Base-by-base conservation (phyloP, 2,329 filamentous ascomycete species). In the Pyrenophora seminiperda region DNA sequence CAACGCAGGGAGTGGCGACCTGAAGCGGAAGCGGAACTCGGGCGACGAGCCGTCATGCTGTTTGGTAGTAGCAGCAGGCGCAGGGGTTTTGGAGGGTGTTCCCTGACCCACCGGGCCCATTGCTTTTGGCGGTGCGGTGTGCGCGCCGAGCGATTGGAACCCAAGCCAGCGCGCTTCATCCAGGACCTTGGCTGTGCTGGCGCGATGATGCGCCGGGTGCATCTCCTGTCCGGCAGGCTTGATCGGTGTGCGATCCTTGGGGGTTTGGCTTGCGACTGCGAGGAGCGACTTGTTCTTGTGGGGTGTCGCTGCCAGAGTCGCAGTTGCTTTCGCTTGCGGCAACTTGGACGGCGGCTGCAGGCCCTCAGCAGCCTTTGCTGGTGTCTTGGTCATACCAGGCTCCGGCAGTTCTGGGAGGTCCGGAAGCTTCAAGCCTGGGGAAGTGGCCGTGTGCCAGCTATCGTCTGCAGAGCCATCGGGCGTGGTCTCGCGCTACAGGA, bases 161-260 rank as follows among this genome's bases (percentile, higher is more conserved):
- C 92, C 92, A 17, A 96, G 81, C 65, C 88, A 84, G 34, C 94
- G 79, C 5, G 88, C 91, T 9, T 91, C 91, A 19, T 94, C 91
- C 2, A 88, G 83, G 36, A 89, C 79, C 45, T 88, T 89, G 54
- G 85, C 88, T 17, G 89, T 92, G 58, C 81, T 87, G 45, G 83
- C 81, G 49, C 94, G 90, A 48, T 85, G 83, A 68, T 89, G 89
- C 76, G 89, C 89, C 7, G 93, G 93, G 70, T 97, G 92, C 92
- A 97, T 97, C 71, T 96, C 91, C 52, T 86, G 84, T 57, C 81
- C 81, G 39, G 87, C 78, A 18, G 90, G 89, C 75, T 89, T 88
- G 60, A 88, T 77, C 5, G 85, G 81, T 3, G 85, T 84, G 11
- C 81, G 82, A 31, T 83, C 83, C 32, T 79, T 80, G 4, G 91